Evolutionary conservation across 192 early-diverging fungal species (phyloP), one percentile per base, ranked within the genome.

Genomic region (Phlyctochytrium arcticum): DNA sequence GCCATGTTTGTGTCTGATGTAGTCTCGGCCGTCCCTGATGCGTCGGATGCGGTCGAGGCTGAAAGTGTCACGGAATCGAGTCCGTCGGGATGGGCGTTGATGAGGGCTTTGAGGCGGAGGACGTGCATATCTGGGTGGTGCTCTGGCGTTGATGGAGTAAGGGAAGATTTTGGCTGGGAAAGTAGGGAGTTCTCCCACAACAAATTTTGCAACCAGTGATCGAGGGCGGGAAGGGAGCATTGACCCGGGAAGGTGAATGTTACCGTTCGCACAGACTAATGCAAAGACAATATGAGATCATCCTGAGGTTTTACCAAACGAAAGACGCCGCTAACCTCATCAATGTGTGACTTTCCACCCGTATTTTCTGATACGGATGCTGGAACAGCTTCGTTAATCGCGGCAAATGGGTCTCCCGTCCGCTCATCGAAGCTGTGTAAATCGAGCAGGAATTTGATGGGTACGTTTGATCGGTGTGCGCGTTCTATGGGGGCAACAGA

Each of bases 121-220:
- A 89, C 74, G 33, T 73, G 70, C 4, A 78, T n/a, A 37, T 19
- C 36, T 15, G 6, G 12, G 24, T 31, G 53, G 6, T 36, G 6
- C 19, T 21, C 30, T 53, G 50, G 44, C 12, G 34, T 32, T n/a
- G n/a, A n/a, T n/a, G n/a, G n/a, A n/a, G n/a, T n/a, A n/a, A n/a
- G n/a, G n/a, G n/a, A n/a, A n/a, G n/a, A n/a, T n/a, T n/a, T n/a
- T n/a, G n/a, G n/a, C n/a, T n/a, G n/a, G n/a, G n/a, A n/a, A 15
- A 29, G 71, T 68, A 85, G 23, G 0, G 44, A 62, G n/a, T 75
- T 70, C 34, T 85, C 85, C 88, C 88, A 89, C 27, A 89, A 60
- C 8, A 94, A 65, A 44, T 72, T 65, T 62, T 90, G 92, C 4
- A 94, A 70, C 92, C 92, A 94, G 48, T 75, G 69, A 42, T 94